Evolutionary conservation across 306 rosid genomes (phyloP).

Genomic region (Fragaria ananassa): DNA sequence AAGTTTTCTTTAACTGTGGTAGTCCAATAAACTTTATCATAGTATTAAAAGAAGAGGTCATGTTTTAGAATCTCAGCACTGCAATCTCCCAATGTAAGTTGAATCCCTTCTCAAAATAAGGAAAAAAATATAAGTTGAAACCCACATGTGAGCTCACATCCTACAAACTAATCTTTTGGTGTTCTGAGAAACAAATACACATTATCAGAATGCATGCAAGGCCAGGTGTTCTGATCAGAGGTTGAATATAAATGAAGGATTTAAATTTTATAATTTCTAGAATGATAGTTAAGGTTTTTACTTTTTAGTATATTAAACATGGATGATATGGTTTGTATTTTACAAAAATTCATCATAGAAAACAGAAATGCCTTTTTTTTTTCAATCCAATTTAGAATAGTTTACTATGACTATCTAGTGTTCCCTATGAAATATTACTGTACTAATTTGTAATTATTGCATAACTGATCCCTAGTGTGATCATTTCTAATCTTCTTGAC

Average conservation of each 20-base stretch:
- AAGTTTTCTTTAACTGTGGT: not conserved
- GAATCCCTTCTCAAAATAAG: not conserved
- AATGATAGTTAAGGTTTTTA: not conserved
- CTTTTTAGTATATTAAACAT: not conserved
- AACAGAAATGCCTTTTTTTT: not conserved
- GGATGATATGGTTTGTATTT: not conserved
- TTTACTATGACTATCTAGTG: not conserved
- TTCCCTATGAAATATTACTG: not conserved
- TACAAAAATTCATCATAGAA: not conserved
- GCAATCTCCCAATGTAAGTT: not conserved
- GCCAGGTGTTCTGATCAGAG: not conserved
- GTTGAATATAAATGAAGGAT: not conserved
- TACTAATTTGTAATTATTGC: not conserved
- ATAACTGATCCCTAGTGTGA: not conserved
- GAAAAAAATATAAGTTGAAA: not conserved
- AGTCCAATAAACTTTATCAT: not conserved
- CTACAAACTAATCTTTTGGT: not conserved
- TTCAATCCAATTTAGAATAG: not conserved
- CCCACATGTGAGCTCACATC: not conserved
- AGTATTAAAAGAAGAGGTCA: not conserved
- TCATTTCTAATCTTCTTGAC: constrained; percentile 3
- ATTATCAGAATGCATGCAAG: not conserved
- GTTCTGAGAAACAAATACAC: not conserved
- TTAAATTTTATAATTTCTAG: not conserved
- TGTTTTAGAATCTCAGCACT: not conserved